These are phyloP conservation scores for Trichoderma aggressivum DNA, from an alignment of 2,329 filamentous ascomycete species.

Conservation along the genomic window DNA sequence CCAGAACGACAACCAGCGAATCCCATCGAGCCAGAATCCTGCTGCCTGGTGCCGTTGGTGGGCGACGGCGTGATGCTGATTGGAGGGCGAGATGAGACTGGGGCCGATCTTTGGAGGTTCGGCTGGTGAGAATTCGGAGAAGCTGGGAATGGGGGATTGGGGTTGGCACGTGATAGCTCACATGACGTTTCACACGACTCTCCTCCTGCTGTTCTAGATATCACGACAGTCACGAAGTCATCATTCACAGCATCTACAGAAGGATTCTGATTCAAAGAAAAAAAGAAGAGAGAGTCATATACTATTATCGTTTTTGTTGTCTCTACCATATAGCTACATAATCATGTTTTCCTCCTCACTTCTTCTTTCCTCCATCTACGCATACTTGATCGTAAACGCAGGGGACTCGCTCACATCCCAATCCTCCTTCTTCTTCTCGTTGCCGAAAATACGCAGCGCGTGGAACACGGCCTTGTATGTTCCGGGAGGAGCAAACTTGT, in stretches of 20 bases:
- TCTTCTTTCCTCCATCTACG: background rate
- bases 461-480: constrained; percentile 48
- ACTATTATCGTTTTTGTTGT: background rate
- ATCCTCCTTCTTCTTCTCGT: constrained; percentile 41
- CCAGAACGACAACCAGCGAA: background rate
- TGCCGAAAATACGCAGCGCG: constrained; percentile 51
- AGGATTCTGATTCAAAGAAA: background rate
- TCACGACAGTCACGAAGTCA: background rate
- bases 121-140: background rate
- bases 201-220: background rate
- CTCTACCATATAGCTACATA: background rate
- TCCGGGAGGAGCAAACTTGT: constrained; percentile 47
- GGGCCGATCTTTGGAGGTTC: background rate
- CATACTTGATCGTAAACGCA: constrained; percentile 45
- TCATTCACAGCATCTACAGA: background rate
- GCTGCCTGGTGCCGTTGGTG: constrained; percentile 18
- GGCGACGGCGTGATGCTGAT: constrained; percentile 4
- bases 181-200: background rate
- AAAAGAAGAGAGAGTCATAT: background rate
- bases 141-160: background rate
- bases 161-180: background rate
- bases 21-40: constrained; percentile 15
- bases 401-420: constrained; percentile 45
- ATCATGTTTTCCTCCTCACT: background rate
- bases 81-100: constrained; percentile 11